Evolutionary conservation across 176 grass and related monocot species (phyloP).

Genomic region (Bonia amplexicaulis): DNA sequence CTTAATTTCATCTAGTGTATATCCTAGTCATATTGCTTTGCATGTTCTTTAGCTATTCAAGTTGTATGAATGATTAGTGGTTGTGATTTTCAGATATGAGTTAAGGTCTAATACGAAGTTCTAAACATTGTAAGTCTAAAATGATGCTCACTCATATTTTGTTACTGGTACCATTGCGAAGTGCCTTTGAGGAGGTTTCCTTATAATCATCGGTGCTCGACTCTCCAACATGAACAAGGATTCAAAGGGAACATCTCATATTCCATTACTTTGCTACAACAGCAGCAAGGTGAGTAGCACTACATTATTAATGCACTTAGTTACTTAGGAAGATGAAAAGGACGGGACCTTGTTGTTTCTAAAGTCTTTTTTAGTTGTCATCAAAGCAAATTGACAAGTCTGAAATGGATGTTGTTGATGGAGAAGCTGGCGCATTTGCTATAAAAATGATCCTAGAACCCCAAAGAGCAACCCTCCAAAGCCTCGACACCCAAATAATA

Average conservation of each 20-base stretch:
- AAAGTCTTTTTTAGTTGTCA: conserved; percentile 53
- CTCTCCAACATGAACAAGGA: too few species aligned
- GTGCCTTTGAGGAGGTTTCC: not conserved
- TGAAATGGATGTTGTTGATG: not conserved
- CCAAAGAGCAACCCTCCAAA: conserved; percentile 48
- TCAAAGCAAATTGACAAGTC: conserved; percentile 21
- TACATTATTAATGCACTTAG: too few species aligned
- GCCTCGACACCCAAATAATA: conserved; percentile 21
- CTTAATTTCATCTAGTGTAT: not conserved
- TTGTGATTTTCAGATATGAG: not conserved
- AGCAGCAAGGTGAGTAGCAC: too few species aligned
- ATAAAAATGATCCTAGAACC: conserved; percentile 50
- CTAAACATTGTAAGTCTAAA: not conserved
- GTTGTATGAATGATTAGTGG: not conserved
- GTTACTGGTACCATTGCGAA: not conserved
- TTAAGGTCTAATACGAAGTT: not conserved
- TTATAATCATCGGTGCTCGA: not conserved
- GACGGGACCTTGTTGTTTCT: conserved; percentile 55
- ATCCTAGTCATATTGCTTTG: not conserved
- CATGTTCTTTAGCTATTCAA: not conserved
- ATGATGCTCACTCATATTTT: not conserved
- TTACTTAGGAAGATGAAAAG: conserved; percentile 40
- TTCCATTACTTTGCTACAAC: too few species aligned
- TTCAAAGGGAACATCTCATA: too few species aligned
- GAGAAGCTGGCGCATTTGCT: conserved; percentile 5